phyloP scores from a whole-genome alignment of 257 asterid species.

The Gynochthodes officinalis region DNA sequence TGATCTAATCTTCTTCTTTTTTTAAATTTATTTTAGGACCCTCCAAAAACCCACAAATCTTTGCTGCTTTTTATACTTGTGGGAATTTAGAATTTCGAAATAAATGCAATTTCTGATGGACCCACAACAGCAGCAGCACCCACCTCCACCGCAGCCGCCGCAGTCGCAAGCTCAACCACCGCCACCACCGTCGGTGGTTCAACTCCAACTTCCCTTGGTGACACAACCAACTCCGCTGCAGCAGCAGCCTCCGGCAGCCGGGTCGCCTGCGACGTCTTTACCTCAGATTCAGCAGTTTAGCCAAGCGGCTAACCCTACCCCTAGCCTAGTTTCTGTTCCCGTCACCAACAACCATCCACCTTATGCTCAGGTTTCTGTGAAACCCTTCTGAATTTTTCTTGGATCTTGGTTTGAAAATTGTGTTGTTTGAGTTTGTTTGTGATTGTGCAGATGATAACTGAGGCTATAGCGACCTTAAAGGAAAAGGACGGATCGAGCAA shows the following conservation, averaged over 20 bases:
- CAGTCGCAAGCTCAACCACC: not conserved
- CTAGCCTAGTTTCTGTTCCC: constrained; percentile 11
- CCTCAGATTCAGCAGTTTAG: constrained; percentile 10
- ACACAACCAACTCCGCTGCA: not conserved
- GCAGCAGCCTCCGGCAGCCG: constrained; percentile 1
- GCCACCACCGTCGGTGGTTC: not conserved
- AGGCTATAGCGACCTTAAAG: constrained; percentile 56
- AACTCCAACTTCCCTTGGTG: not conserved
- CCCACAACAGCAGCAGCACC: constrained; percentile 1
- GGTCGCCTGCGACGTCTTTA: constrained; percentile 1
- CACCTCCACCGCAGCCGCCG: not conserved
- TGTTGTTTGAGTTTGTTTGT: not conserved
- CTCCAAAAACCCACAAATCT: too few relatives aligned
- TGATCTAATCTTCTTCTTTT: too few relatives aligned
- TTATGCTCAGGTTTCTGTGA: constrained; percentile 44
- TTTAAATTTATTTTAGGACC: too few relatives aligned
- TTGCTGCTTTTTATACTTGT: not conserved
- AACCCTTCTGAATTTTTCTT: not conserved
- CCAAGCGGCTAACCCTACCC: constrained; percentile 20
- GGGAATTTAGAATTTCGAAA: too few relatives aligned
- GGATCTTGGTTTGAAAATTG: constrained; percentile 1
- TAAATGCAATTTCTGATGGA: not conserved
- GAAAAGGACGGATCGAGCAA: constrained; percentile 74
- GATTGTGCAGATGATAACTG: constrained; percentile 58
- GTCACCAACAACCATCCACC: constrained; percentile 43